Conservation (phyloP, 2,329 filamentous ascomycete species). For the Fusarium drepaniforme region DNA sequence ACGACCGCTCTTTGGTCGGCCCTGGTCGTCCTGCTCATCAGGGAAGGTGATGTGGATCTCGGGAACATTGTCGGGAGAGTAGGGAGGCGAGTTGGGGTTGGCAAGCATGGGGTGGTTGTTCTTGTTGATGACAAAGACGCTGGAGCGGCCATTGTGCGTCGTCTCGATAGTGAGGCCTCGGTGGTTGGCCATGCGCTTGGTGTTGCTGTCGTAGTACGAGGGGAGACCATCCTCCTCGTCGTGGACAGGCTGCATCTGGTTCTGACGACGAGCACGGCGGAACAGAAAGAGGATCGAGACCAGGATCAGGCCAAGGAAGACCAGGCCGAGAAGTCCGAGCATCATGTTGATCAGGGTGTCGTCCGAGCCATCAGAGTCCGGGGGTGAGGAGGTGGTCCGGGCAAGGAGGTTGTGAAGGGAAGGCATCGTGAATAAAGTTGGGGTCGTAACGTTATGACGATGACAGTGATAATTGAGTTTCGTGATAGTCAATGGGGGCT, state of each 20-base stretch:
- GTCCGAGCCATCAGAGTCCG: slow-evolving; percentile 57
- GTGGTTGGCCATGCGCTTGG: slow-evolving; percentile 63
- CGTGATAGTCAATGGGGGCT: slow-evolving; percentile 32
- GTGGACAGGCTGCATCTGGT: slow-evolving; percentile 55
- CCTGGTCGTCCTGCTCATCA: slow-evolving; percentile 89
- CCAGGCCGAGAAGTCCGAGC: slow-evolving; percentile 81
- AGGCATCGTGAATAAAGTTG: slow-evolving; percentile 41
- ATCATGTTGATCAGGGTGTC: slow-evolving; percentile 81
- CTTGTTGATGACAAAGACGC: slow-evolving; percentile 82
- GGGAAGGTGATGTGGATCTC: slow-evolving; percentile 99
- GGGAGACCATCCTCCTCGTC: slow-evolving; percentile 67
- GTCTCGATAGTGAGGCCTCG: slow-evolving; percentile 70
- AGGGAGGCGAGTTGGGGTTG: slow-evolving; percentile 80
- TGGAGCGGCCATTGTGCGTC: slow-evolving; percentile 68
- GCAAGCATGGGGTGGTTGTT: slow-evolving; percentile 81
- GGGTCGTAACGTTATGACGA: slow-evolving; percentile 17
- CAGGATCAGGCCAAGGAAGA: slow-evolving; percentile 78
- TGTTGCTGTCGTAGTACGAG: slow-evolving; percentile 72
- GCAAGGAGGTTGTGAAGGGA: slow-evolving; percentile 40
- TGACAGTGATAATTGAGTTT: slow-evolving; percentile 28
- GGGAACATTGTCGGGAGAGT: slow-evolving; percentile 85
- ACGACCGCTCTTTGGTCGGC: slow-evolving; percentile 84
- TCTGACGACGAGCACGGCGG: slow-evolving; percentile 70
- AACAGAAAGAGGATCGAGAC: slow-evolving; percentile 78
- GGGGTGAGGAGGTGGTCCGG: slow-evolving; percentile 42